Evolutionary conservation across 176 grass and related monocot species (phyloP), one percentile per base, ranked within the genome.

Genomic region (Stipa capillata): DNA sequence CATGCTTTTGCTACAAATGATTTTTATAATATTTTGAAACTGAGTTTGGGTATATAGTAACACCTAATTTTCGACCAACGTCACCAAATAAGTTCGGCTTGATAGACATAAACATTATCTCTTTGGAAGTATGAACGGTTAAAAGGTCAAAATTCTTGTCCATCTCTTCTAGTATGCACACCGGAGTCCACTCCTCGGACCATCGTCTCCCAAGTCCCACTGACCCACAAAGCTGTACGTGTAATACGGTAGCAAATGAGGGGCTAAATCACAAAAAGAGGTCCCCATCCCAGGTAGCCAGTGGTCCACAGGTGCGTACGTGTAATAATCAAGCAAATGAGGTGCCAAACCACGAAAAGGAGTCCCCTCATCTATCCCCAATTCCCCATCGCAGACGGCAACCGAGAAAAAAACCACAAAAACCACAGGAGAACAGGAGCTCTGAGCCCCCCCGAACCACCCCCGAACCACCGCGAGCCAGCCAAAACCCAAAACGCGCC

Each of bases 381-480:
- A n/a, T n/a, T n/a, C 31, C 57, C 44, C 7, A 33, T 42, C 65
- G n/a, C 37, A 20, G 50, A 13, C 74, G 74, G 74, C 62, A 63
- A 9, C 13, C 37, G 44, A 59, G 43, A 45, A 55, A 44, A 51
- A 74, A 82, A 51, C 75, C 41, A 60, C 33, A 74, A 67, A n/a
- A 60, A 58, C 57, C 39, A 31, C 64, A 53, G 21, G 74, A 35
- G 24, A 59, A 49, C 32, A 11, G 55, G 7, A 55, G 49, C 24
- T 28, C 47, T 23, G 67, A 70, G 24, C 11, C 63, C 36, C 8
- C 63, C n/a, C n/a, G n/a, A n/a, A n/a, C n/a, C n/a, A n/a, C 28
- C 0, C 18, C 70, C 53, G 79, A 88, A 66, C 86, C 68, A 79
- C 58, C 73, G 37, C 69, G 67, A 79, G 61, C 69, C 8, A 54